Evolutionary conservation across 1,284 basidiomycete species (phyloP), one percentile per base, ranked within the genome.

Genomic region (Ganoderma leucocontextum): DNA sequence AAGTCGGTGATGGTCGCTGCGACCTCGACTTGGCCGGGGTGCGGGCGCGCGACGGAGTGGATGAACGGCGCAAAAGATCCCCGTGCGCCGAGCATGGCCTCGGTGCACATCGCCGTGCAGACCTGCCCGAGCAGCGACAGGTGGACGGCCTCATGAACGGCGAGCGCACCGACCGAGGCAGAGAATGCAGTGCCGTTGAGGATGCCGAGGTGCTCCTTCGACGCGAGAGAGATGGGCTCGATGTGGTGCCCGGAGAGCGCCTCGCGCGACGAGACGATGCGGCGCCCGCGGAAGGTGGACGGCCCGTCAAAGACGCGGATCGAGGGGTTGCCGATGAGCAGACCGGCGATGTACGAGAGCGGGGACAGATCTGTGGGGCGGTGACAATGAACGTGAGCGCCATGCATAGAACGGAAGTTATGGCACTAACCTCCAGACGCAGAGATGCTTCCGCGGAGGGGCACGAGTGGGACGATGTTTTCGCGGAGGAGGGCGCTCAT

Each of bases 171-270:
- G 25, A 92, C 85, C 4, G 79, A 81, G 8, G 84, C 85, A 42
- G 92, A 93, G 80, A 96, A 95, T 1, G 95, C 94, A 0, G 94
- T 95, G 60, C 93, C 94, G 78, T 95, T 95, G 64, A 94, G 80
- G 69, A 95, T 88, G 17, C 92, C 92, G 17, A 95, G 85, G 71
- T 92, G 94, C 74, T 95, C 95, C 80, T 96, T 96, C 10, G 93
- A 91, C 17, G 85, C 89, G 49, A 95, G 88, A 38, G 86, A 81
- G 65, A 95, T 85, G 1, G 94, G 92, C 60, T 85, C 80, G 52
- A 95, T 88, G 60, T 85, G 82, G 75, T 92, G 88, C 44, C 87
- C 84, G 10, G 85, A 81, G 61, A 95, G 86, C 0, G 93, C 95
- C 67, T 89, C 85, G n/a, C 81, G 75, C 3, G 92, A 90, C 6